Evolutionary conservation across 75 land plant species (phyloP).

Genomic region (Picea sitchensis): DNA sequence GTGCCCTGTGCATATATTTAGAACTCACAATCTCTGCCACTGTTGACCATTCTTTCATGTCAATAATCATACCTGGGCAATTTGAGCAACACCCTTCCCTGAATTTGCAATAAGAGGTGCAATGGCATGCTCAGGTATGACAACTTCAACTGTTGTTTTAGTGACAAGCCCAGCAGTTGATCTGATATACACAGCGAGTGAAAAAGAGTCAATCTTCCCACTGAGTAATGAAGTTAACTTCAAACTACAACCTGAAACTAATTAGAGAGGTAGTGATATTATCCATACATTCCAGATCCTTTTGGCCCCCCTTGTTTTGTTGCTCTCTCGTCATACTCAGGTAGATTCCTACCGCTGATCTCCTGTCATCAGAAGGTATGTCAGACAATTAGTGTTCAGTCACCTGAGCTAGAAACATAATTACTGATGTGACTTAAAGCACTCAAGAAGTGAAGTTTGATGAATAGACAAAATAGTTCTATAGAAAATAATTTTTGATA

Average conservation of each 20-base stretch:
- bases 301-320: constrained; percentile 3
- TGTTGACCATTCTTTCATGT: not conserved
- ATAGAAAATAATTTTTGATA: not conserved
- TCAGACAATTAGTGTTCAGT: not conserved
- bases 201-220: not conserved
- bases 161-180: constrained; percentile 36
- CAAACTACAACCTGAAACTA: not conserved
- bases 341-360: not conserved
- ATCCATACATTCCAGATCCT: constrained; percentile 10
- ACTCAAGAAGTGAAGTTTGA: not conserved
- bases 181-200: not conserved
- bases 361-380: not conserved
- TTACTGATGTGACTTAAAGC: not conserved
- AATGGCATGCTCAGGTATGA: constrained; percentile 57
- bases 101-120: constrained; percentile 47
- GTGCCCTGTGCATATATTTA: not conserved
- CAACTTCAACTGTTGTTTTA: constrained; percentile 66
- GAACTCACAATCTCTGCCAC: not conserved
- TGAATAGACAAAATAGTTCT: not conserved
- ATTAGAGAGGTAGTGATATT: not conserved
- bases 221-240: not conserved
- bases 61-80: constrained; percentile 47
- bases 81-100: constrained; percentile 53
- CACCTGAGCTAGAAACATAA: not conserved
- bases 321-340: constrained; percentile 6